Evolutionary conservation across 257 asterid genomes (phyloP).

Genomic region (Scutellaria barbata): DNA sequence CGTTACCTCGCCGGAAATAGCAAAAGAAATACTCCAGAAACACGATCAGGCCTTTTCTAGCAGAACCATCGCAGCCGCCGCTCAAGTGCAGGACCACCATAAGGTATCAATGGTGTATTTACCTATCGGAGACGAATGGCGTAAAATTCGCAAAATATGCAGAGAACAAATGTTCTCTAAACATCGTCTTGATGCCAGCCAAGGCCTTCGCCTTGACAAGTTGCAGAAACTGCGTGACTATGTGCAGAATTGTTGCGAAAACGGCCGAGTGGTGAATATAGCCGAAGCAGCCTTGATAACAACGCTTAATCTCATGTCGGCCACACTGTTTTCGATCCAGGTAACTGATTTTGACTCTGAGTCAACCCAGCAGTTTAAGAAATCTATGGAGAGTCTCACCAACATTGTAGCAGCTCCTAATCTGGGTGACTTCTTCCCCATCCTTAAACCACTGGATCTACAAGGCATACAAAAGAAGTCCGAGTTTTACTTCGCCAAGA

Average conservation of each 20-base stretch:
- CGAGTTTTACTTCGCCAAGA: not conserved
- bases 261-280: constrained; percentile 29
- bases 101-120: constrained; percentile 35
- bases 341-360: constrained; percentile 32
- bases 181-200: constrained; percentile 33
- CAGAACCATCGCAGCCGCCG: constrained; percentile 29
- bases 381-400: constrained; percentile 30
- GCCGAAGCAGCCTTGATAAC: constrained; percentile 40
- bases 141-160: constrained; percentile 39
- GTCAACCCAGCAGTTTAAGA: constrained; percentile 39
- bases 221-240: constrained; percentile 31
- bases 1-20: constrained; percentile 41
- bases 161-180: constrained; percentile 40
- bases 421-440: constrained; percentile 43
- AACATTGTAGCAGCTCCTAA: constrained; percentile 38
- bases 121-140: constrained; percentile 40
- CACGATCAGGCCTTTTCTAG: constrained; percentile 39
- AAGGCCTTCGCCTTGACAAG: constrained; percentile 37
- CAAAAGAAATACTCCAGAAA: constrained; percentile 40
- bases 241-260: constrained; percentile 12
- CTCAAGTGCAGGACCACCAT: constrained; percentile 35
- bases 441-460: constrained; percentile 36
- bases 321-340: constrained; percentile 40
- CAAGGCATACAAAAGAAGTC: constrained; percentile 42
- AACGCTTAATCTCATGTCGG: constrained; percentile 45